Evolutionary conservation across 495 filamentous ascomycete genomes (phyloP).

Genomic region (Podospora appendiculata): DNA sequence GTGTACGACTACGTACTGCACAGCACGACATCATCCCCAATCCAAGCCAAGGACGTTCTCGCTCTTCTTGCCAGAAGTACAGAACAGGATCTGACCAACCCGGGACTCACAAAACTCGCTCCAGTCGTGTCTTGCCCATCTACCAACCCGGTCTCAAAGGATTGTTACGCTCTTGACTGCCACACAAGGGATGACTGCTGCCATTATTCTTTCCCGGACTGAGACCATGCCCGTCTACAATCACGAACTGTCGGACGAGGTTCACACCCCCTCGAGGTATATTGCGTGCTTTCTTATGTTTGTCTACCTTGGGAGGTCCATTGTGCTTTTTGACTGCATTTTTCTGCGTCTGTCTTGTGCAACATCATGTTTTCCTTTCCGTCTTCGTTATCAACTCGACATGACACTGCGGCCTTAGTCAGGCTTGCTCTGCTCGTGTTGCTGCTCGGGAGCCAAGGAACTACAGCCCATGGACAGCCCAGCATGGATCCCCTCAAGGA

Average conservation of each 20-base stretch:
- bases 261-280: slow-evolving; percentile 48
- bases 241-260: slow-evolving; percentile 40
- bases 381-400: slow-evolving; percentile 1
- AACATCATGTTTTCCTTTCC: slow-evolving; percentile 19
- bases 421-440: slow-evolving; percentile 8
- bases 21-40: slow-evolving; percentile 15
- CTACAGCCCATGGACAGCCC: slow-evolving; percentile 2
- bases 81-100: neutral
- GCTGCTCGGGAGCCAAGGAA: neutral
- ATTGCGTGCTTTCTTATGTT: slow-evolving; percentile 27
- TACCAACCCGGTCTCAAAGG: too few species aligned
- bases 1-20: slow-evolving; percentile 5
- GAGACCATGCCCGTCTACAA: slow-evolving; percentile 42
- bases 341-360: slow-evolving; percentile 13
- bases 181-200: slow-evolving; percentile 31
- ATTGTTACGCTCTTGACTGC: slow-evolving; percentile 9
- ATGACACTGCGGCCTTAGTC: slow-evolving; percentile 14
- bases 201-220: slow-evolving; percentile 35
- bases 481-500: neutral
- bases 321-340: slow-evolving; percentile 16
- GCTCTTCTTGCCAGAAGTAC: too few species aligned
- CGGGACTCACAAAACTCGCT: slow-evolving; percentile 2
- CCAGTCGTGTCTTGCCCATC: too few species aligned
- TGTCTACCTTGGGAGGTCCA: slow-evolving; percentile 20
- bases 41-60: too few species aligned